These are phyloP conservation scores for Patellaria atrata DNA, from an alignment of 495 filamentous ascomycete species.

Conservation along the genomic window DNA sequence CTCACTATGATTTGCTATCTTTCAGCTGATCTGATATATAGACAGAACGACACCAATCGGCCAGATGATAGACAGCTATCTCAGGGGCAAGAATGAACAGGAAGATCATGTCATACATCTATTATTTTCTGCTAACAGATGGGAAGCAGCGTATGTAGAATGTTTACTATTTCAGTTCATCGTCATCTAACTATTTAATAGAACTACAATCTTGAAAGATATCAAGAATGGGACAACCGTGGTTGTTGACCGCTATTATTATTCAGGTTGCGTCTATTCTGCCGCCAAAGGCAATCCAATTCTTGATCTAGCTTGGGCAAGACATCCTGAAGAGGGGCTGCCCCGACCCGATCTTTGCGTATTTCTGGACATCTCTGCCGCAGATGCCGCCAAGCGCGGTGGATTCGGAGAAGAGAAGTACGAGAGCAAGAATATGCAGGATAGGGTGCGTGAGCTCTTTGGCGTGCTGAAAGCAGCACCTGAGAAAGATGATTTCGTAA, in stretches of 20 bases:
- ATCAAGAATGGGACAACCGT: constrained; percentile 55
- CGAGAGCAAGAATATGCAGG: constrained; percentile 73
- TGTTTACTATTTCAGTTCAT: constrained; percentile 2
- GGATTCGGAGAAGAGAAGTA: constrained; percentile 84
- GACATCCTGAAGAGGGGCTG: constrained; percentile 69
- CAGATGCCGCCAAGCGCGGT: constrained; percentile 56
- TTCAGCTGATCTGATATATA: constrained; percentile 28
- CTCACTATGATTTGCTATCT: background rate
- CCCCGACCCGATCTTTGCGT: constrained; percentile 78
- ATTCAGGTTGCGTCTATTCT: constrained; percentile 87
- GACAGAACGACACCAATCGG: constrained; percentile 84
- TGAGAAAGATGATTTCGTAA: constrained; percentile 24
- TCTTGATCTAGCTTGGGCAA: constrained; percentile 62
- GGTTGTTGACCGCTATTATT: constrained; percentile 85
- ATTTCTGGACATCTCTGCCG: constrained; percentile 67
- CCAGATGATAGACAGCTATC: constrained; percentile 75
- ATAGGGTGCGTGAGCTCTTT: constrained; percentile 62
- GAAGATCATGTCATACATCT: constrained; percentile 92
- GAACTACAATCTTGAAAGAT: constrained; percentile 43
- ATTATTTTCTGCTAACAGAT: constrained; percentile 89
- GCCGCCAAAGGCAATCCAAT: constrained; percentile 69
- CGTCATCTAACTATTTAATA: constrained; percentile 13
- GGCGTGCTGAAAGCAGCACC: constrained; percentile 14
- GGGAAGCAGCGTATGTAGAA: constrained; percentile 56
- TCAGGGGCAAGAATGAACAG: constrained; percentile 56